phyloP scores from a whole-genome alignment of 1,284 basidiomycete genomes.

The Porodaedalea pini region DNA sequence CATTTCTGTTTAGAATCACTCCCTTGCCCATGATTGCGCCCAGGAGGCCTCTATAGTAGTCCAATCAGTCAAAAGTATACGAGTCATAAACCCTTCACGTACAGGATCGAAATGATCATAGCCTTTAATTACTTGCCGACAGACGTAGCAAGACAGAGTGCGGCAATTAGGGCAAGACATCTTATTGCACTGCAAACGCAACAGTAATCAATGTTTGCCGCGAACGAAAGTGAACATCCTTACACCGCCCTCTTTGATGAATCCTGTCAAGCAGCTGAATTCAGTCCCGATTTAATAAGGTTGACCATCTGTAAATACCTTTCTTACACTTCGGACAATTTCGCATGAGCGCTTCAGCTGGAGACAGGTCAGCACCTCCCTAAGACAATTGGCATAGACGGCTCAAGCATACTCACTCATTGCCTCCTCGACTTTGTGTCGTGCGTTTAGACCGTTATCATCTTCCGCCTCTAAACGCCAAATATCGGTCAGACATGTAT shows the following conservation, averaged over 20 bases:
- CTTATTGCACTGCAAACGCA: conserved; percentile 64
- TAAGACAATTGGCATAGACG: neutral
- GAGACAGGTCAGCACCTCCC: conserved; percentile 4
- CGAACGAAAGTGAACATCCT: conserved; percentile 27
- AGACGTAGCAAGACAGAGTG: conserved; percentile 76
- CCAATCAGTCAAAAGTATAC: neutral
- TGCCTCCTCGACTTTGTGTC: conserved; percentile 81
- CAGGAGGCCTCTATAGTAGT: neutral
- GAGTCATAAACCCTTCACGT: conserved; percentile 24
- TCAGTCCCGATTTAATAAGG: neutral
- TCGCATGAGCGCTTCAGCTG: conserved; percentile 77
- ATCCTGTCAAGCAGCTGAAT: conserved; percentile 44
- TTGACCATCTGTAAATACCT: conserved; percentile 35
- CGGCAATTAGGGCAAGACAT: conserved; percentile 70
- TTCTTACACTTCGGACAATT: conserved; percentile 79
- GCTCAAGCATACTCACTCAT: conserved; percentile 85
- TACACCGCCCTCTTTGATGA: conserved; percentile 72
- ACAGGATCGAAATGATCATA: conserved; percentile 77
- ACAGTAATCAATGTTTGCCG: neutral
- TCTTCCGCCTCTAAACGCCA: conserved; percentile 55
- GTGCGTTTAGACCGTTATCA: conserved; percentile 67
- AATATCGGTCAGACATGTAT: conserved; percentile 8
- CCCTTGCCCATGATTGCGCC: neutral
- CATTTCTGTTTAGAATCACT: conserved; percentile 43
- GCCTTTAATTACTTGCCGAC: conserved; percentile 63